Conservation (phyloP, 257 asterid genomes). For the Gentiana straminea region DNA sequence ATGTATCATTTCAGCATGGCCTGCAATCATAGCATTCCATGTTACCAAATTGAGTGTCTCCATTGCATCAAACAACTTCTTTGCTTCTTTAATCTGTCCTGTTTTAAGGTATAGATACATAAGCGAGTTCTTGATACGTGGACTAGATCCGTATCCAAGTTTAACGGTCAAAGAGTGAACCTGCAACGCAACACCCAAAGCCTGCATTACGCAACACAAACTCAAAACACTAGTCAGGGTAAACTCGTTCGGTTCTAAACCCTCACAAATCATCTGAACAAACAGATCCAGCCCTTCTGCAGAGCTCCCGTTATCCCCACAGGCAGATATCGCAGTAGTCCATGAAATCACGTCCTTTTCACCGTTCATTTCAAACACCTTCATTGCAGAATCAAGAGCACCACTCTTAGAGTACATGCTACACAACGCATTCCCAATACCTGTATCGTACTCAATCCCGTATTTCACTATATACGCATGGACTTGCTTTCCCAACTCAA, state of each 20-base stretch:
- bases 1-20: conserved; percentile 60
- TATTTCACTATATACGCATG: conserved; percentile 68
- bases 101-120: conserved; percentile 79
- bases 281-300: conserved; percentile 55
- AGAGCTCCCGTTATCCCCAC: conserved; percentile 69
- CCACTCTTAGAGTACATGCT: conserved; percentile 63
- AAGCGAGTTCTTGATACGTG: conserved; percentile 42
- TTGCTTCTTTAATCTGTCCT: conserved; percentile 55
- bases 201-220: conserved; percentile 60
- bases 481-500: conserved; percentile 57
- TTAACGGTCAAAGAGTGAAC: conserved; percentile 58
- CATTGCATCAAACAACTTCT: conserved; percentile 63
- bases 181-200: conserved; percentile 55
- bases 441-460: conserved; percentile 37
- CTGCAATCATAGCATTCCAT: conserved; percentile 93
- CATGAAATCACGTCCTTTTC: conserved; percentile 82
- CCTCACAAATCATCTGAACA: conserved; percentile 48
- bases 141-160: conserved; percentile 46
- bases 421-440: conserved; percentile 74
- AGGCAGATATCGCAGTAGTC: conserved; percentile 66
- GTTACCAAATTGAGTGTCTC: conserved; percentile 41
- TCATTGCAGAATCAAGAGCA: conserved; percentile 43
- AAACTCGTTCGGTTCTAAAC: conserved; percentile 60
- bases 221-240: conserved; percentile 66
- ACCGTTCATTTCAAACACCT: conserved; percentile 42